phyloP scores from a whole-genome alignment of 108 stramenopile genomes.

The Bacterosira constricta region DNA sequence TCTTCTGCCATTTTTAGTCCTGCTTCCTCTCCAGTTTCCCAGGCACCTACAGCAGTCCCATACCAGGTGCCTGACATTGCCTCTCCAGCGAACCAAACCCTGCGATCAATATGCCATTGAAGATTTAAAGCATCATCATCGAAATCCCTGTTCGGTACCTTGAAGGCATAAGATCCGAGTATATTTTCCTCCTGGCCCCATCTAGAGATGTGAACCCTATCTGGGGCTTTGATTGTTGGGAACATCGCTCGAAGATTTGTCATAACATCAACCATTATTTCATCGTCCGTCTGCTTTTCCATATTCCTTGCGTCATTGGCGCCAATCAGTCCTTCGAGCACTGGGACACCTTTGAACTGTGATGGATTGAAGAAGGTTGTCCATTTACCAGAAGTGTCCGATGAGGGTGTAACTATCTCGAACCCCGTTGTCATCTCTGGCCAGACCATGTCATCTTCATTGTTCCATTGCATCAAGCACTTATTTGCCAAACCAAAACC shows the following conservation, averaged over 20 bases:
- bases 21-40: slow-evolving; percentile 20
- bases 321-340: slow-evolving; percentile 23
- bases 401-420: slow-evolving; percentile 26
- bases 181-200: slow-evolving; percentile 45
- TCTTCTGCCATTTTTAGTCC: slow-evolving; percentile 13
- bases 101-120: not conserved
- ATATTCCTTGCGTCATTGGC: slow-evolving; percentile 24
- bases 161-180: slow-evolving; percentile 38
- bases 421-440: slow-evolving; percentile 27
- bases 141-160: slow-evolving; percentile 12
- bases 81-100: slow-evolving; percentile 49
- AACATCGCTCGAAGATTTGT: slow-evolving; percentile 37
- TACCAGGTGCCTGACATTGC: slow-evolving; percentile 25
- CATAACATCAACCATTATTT: slow-evolving; percentile 43
- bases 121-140: not conserved
- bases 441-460: slow-evolving; percentile 25
- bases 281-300: slow-evolving; percentile 36
- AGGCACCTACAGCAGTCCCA: slow-evolving; percentile 39
- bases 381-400: slow-evolving; percentile 24
- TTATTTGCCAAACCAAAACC: slow-evolving; percentile 65
- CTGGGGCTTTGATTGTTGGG: slow-evolving; percentile 37
- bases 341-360: slow-evolving; percentile 11
- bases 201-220: slow-evolving; percentile 34
- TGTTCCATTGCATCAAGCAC: slow-evolving; percentile 50
- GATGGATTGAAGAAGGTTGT: slow-evolving; percentile 37